Conservation (phyloP, 805 yeast species). For the Saturnispora quitensis region DNA sequence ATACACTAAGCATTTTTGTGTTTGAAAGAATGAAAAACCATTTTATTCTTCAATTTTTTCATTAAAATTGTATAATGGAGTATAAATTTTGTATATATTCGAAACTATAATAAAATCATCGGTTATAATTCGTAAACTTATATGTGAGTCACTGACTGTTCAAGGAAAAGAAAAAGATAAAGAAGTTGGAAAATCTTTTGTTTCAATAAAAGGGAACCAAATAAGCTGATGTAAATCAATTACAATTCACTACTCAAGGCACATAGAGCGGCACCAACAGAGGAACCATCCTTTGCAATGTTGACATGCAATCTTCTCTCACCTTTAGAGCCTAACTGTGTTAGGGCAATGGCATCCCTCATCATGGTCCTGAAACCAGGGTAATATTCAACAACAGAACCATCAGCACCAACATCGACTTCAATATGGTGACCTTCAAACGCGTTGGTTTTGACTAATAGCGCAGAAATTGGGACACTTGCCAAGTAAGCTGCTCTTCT, state of each 20-base stretch:
- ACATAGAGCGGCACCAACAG: conserved; percentile 95
- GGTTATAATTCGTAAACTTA: background rate
- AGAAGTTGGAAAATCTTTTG: background rate
- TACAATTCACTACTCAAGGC: conserved; percentile 35
- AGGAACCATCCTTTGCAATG: conserved; percentile 91
- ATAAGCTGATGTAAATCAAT: background rate
- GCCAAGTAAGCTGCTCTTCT: conserved; percentile 84
- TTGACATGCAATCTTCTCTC: conserved; percentile 67
- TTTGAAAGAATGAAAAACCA: too few species aligned
- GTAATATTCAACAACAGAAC: conserved; percentile 86
- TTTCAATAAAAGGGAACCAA: background rate
- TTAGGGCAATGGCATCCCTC: conserved; percentile 64
- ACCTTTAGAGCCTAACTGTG: conserved; percentile 65
- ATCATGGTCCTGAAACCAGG: conserved; percentile 81
- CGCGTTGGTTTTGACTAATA: conserved; percentile 57
- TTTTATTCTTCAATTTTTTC: background rate
- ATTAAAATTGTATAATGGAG: background rate
- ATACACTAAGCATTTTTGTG: background rate
- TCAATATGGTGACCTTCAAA: conserved; percentile 55
- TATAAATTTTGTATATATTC: too few species aligned
- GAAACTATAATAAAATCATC: background rate
- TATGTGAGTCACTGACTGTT: background rate
- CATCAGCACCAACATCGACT: conserved; percentile 93
- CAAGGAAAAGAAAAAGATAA: background rate
- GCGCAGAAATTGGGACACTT: conserved; percentile 84